Evolutionary conservation across 805 yeast genomes (phyloP), one percentile per base, ranked within the genome.

Genomic region (Metschnikowia hibisci): DNA sequence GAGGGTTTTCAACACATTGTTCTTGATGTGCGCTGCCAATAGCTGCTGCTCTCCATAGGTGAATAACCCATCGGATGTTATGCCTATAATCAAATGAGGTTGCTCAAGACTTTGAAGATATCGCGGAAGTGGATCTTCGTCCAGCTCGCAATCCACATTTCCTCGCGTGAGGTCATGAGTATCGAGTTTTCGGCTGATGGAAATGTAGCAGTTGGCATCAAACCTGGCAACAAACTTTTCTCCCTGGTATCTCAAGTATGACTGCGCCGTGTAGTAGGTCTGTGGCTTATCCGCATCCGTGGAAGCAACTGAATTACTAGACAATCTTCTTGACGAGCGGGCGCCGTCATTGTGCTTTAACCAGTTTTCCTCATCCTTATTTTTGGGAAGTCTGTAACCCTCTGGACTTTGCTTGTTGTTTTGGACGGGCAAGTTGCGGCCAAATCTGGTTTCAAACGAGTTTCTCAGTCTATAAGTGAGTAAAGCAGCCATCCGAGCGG

Each of bases 401-500:
- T 53, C 55, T 30, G 54, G 51, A 15, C 41, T 43, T n/a, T 45
- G 54, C 20, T 42, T 31, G 8, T 42, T 22, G 13, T 34, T 27
- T 26, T 35, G 38, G 16, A 43, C 38, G 16, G 73, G 73, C 25
- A 64, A 43, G 41, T 81, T 82, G 58, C 99, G 78, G n/a, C 98
- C 95, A 61, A 93, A 93, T 56, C 95, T 77, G 39, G 82, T 69
- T 60, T 93, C 98, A 63, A 91, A 93, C 22, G 95, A 84, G 62
- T 90, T 87, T 56, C 98, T 74, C 5, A 96, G 86, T 53, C 99
- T 76, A 60, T 93, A 93, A 0, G 98, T 93, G 42, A 93, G 71
- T 52, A 93, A 71, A 0, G 99, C 99, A 9, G 96, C 78, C 99
- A 93, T 93, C 64, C 99, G 79, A 0, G 99, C 99, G 6, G 99